Percentiles rank a stretch among this genome's conserved stretches.
phyloP scores from a whole-genome alignment of 78 protist genomes.

The Planoprotostelium fungivorum region DNA sequence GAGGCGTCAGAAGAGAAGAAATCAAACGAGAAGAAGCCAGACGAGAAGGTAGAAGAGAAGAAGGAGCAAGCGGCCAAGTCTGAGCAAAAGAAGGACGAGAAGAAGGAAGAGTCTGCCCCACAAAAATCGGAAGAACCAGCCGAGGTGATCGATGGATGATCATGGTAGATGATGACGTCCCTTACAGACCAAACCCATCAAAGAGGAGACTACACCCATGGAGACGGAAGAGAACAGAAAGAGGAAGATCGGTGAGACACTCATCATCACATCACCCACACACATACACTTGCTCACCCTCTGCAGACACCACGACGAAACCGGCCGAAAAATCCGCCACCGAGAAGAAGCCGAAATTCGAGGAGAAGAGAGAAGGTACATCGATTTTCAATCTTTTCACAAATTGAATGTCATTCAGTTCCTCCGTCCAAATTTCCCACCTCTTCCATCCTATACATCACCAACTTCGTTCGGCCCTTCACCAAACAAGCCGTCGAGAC shows the following conservation, averaged over 20 bases:
- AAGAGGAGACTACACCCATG: background rate
- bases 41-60: background rate
- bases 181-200: background rate
- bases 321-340: background rate
- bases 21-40: background rate
- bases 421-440: background rate
- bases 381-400: too few relatives aligned
- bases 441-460: conserved; percentile 9
- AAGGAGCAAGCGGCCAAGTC: background rate
- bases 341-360: background rate
- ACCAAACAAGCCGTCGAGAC: conserved; percentile 3
- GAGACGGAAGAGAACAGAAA: background rate
- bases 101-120: background rate
- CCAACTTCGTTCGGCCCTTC: conserved; percentile 43
- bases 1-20: background rate
- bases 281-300: background rate
- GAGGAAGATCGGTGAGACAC: background rate
- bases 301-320: background rate
- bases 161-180: background rate
- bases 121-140: background rate
- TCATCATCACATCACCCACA: background rate
- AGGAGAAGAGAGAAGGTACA: background rate
- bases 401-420: background rate
- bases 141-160: background rate
- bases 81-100: conserved; percentile 10